Evolutionary conservation across 225 moss, liverwort and hornwort genomes (phyloP).

Genomic region (Lunularia cruciata): DNA sequence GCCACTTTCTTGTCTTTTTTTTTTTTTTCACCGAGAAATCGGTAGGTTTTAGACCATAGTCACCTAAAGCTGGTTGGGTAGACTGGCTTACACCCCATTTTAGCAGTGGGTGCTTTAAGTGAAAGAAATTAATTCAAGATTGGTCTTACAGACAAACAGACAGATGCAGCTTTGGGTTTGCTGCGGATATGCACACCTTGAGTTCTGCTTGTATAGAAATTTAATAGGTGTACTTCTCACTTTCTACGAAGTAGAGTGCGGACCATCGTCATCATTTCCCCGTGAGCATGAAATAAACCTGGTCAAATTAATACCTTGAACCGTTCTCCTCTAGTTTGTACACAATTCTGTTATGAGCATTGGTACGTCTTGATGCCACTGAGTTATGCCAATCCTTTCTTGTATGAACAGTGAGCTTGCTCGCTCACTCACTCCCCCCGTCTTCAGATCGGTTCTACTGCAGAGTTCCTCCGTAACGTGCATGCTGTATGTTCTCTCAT

Average conservation of each 20-base stretch:
- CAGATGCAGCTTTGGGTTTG: constrained; percentile 2
- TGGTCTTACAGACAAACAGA: constrained; percentile 2
- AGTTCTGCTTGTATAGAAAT: constrained; percentile 28
- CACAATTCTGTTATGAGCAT: too few species aligned
- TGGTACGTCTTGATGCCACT: too few species aligned
- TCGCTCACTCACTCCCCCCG: too few species aligned
- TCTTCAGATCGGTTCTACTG: too few species aligned
- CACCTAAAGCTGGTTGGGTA: constrained; percentile 12
- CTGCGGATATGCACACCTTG: neutral
- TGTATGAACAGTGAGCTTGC: too few species aligned
- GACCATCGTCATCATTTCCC: constrained; percentile 7
- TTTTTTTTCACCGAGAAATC: neutral
- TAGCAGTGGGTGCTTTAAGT: constrained; percentile 22
- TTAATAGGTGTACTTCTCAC: constrained; percentile 16
- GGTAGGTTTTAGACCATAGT: neutral
- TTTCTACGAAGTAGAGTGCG: constrained; percentile 22
- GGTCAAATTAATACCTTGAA: neutral
- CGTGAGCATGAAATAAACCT: constrained; percentile 15
- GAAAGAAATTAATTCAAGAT: constrained; percentile 12
- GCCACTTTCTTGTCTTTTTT: neutral
- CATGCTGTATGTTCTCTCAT: too few species aligned
- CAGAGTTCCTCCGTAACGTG: too few species aligned
- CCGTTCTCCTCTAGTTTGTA: too few species aligned
- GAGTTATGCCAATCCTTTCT: too few species aligned
- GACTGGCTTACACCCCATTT: constrained; percentile 18